Conservation (phyloP, 2,329 filamentous ascomycete genomes). For the Incumbomyces lentus region DNA sequence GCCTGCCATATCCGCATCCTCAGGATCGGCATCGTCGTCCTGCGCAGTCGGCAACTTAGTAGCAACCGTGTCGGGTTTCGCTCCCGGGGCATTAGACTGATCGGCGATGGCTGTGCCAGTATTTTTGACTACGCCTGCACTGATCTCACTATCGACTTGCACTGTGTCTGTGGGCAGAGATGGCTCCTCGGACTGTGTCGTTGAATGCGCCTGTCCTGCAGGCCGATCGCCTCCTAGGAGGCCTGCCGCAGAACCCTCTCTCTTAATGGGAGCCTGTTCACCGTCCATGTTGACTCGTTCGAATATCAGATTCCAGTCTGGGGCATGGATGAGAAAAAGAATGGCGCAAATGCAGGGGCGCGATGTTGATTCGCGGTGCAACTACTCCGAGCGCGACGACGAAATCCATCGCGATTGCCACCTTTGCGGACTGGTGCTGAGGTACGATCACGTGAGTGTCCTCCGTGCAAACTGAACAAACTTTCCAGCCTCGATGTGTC, state of each 20-base stretch:
- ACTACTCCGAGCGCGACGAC: too few species aligned
- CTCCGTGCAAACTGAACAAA: too few species aligned
- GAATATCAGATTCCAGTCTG: too few species aligned
- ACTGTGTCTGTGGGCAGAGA: not conserved
- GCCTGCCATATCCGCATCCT: slow-evolving; percentile 76
- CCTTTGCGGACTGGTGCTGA: too few species aligned
- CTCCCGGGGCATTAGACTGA: slow-evolving; percentile 21
- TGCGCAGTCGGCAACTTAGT: slow-evolving; percentile 55
- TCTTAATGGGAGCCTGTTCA: slow-evolving; percentile 1
- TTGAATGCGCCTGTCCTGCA: slow-evolving; percentile 5
- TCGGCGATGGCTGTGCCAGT: not conserved
- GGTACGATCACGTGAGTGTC: too few species aligned
- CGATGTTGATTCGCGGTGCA: too few species aligned
- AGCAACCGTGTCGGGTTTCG: slow-evolving; percentile 57
- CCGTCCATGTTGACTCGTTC: not conserved
- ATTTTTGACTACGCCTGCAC: not conserved
- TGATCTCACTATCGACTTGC: not conserved
- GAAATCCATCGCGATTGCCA: too few species aligned
- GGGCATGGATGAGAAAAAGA: too few species aligned
- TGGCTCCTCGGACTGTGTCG: not conserved
- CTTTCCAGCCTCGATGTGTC: too few species aligned
- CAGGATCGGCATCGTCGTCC: slow-evolving; percentile 46
- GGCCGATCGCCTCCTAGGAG: slow-evolving; percentile 2
- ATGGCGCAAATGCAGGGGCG: too few species aligned
- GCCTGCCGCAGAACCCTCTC: slow-evolving; percentile 1